phyloP scores from a whole-genome alignment of 2,329 filamentous ascomycete species.

The Fusarium subglutinans region DNA sequence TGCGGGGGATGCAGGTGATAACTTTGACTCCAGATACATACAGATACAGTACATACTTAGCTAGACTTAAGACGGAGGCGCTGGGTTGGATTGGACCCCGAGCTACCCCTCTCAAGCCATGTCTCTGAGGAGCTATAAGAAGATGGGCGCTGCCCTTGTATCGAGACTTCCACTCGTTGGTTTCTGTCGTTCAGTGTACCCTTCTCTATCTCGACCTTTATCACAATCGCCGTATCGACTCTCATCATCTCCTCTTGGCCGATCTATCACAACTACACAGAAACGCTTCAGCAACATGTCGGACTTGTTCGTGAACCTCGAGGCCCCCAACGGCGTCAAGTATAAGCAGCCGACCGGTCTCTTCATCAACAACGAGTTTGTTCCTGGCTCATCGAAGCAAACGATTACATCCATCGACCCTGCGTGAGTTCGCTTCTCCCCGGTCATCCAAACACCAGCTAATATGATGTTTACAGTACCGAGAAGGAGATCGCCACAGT shows the following conservation, averaged over 20 bases:
- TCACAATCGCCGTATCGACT: conserved; percentile 17
- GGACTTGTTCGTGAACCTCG: conserved; percentile 64
- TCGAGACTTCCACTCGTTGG: background rate
- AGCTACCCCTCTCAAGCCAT: conserved; percentile 28
- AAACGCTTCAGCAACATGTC: conserved; percentile 37
- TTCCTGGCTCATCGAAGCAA: conserved; percentile 49
- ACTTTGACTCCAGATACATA: background rate
- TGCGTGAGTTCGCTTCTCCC: conserved; percentile 33
- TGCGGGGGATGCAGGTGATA: conserved; percentile 29
- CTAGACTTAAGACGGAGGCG: conserved; percentile 9
- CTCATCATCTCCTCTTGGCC: conserved; percentile 8
- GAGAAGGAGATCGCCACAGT: conserved; percentile 44
- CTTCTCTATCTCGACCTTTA: background rate
- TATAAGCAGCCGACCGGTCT: conserved; percentile 79
- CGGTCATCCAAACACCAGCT: background rate
- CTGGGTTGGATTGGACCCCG: background rate
- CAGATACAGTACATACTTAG: background rate
- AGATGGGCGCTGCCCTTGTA: conserved; percentile 29
- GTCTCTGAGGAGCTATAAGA: conserved; percentile 30
- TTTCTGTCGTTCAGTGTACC: conserved; percentile 6
- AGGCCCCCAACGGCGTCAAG: conserved; percentile 79
- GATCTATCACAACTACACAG: conserved; percentile 13
- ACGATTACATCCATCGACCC: conserved; percentile 45
- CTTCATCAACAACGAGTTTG: conserved; percentile 88
- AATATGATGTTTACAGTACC: conserved; percentile 28